phyloP scores from a whole-genome alignment of 192 early-diverging fungal genomes.

The Coemansia sp. region DNA sequence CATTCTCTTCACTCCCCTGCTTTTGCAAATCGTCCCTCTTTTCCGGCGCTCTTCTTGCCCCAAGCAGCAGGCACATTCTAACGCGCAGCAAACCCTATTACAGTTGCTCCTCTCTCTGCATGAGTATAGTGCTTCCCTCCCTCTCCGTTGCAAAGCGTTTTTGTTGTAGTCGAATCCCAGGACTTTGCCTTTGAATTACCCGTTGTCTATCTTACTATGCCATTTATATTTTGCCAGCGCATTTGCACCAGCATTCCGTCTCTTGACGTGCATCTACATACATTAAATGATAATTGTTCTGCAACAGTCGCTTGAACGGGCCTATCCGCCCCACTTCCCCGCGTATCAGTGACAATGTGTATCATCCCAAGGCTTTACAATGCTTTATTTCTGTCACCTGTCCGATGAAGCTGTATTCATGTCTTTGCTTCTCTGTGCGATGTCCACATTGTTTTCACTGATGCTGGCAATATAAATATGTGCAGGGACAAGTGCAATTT shows the following conservation, averaged over 20 bases:
- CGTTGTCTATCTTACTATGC: neutral
- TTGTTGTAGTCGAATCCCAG: neutral
- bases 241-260: neutral
- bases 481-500: neutral
- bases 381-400: neutral
- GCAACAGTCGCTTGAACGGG: neutral
- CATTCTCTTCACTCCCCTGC: neutral
- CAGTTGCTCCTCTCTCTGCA: neutral
- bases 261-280: neutral
- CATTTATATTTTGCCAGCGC: neutral
- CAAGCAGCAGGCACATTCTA: neutral
- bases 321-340: neutral
- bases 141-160: neutral
- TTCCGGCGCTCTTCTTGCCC: neutral
- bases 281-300: constrained; percentile 2
- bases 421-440: neutral
- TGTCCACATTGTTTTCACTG: neutral
- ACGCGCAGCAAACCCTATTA: neutral
- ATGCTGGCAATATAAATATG: neutral
- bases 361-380: neutral
- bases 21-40: constrained; percentile 13
- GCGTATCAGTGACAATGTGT: neutral
- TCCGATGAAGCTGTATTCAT: neutral
- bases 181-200: neutral
- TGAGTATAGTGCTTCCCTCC: neutral